Evolutionary conservation across 768 basidiomycete species (phyloP), one percentile per base, ranked within the genome.

Genomic region (Tricholoma saponaceum): DNA sequence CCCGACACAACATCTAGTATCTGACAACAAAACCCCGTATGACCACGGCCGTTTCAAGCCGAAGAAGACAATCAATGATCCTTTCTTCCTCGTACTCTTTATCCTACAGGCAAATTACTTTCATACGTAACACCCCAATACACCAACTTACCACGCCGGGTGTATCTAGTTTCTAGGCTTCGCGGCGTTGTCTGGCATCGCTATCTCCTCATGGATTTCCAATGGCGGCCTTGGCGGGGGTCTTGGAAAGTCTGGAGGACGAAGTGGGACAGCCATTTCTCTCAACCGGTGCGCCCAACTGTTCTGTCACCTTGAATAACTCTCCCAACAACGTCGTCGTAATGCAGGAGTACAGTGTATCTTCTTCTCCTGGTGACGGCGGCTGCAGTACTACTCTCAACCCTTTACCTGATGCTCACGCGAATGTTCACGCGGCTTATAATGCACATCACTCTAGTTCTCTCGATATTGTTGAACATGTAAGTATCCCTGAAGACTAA

Each of bases 301-400:
- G 28, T 30, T 18, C 39, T 33, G 39, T 12, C n/a, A 28, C 41
- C 32, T 52, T 35, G 12, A 4, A n/a, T 37, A 25, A 33, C n/a
- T 22, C 46, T 44, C 46, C 25, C 51, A 26, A 50, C 14, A 32
- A 35, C 54, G 52, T 54, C 33, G 23, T n/a, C 41, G 13, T 22
- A 23, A n/a, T 56, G 20, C 58, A 89, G 89, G 68, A 85, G 85
- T 63, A 86, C 90, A 0, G 84, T 85, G 2, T 90, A 86, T 64
- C 81, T 93, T n/a, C 74, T 92, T 8, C 78, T 92, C 26, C 74
- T 93, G 43, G 83, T 90, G 43, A 83, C 86, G 2, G 90, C 79
- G 6, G 81, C 83, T 16, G 89, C 83, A 1, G 70, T 92, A 9
- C 59, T 89, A 10, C 74, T 93, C 14, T 89, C 91, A 7, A 71